Conservation (phyloP, 352 stramenopile species). For the Globisporangium spinosum region DNA sequence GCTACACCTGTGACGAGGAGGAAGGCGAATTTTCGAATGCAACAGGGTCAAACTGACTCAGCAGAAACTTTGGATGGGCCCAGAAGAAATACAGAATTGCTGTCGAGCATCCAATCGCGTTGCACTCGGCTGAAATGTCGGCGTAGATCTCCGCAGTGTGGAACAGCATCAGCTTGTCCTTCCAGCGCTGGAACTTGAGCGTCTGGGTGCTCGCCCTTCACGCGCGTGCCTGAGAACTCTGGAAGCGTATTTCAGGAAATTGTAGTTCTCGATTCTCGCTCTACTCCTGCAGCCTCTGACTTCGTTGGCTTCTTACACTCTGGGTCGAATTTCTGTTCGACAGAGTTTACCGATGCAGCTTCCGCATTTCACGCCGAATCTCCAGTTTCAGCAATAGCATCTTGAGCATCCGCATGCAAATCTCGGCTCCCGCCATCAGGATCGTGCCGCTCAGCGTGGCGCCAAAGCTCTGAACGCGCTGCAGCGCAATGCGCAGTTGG, state of each 20-base stretch:
- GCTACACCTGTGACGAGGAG: neutral
- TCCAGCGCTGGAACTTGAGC: conserved; percentile 10
- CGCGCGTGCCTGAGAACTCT: neutral
- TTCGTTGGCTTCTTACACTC: neutral
- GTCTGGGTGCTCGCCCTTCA: neutral
- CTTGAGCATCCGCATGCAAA: conserved; percentile 26
- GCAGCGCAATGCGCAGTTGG: conserved; percentile 23
- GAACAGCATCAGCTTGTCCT: conserved; percentile 17
- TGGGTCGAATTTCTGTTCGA: neutral
- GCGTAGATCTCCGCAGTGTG: conserved; percentile 27
- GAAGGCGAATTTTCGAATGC: neutral
- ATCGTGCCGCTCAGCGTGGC: conserved; percentile 20
- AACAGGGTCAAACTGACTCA: neutral
- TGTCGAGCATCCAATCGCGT: conserved; percentile 32
- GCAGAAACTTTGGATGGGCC: conserved; percentile 29
- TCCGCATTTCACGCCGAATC: conserved; percentile 9
- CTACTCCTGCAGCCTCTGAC: neutral
- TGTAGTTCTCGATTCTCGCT: neutral
- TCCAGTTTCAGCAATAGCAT: conserved; percentile 14
- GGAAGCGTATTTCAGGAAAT: neutral
- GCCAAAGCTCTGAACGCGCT: conserved; percentile 13
- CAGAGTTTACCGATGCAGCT: neutral
- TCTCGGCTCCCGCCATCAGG: conserved; percentile 24
- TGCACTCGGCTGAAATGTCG: conserved; percentile 41
- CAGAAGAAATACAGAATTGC: conserved; percentile 29